Evolutionary conservation across 139 green algal species (phyloP), one percentile per base, ranked within the genome.

Genomic region (Picochlorum costavermella): DNA sequence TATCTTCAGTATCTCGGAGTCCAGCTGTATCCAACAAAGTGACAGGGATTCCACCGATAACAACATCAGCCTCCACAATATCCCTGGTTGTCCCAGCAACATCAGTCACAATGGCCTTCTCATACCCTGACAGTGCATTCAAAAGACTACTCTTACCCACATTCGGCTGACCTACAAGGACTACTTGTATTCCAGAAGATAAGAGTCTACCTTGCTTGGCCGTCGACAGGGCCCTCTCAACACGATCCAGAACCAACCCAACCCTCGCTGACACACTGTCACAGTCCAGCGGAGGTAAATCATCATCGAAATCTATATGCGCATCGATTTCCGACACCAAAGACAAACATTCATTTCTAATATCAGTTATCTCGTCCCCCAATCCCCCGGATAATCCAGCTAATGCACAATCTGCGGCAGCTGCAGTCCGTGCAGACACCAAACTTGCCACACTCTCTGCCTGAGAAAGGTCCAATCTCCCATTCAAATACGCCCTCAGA

Each of bases 121-220:
- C 81, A 4, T 59, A 89, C 44, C 80, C 63, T 36, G 72, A 91
- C 80, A 87, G 90, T 4, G 79, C 76, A 56, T 98, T 98, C 4
- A 98, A 82, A 63, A 98, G 74, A 63, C 79, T 90, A 50, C 77
- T 91, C 76, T 98, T 98, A 60, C 92, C 92, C n/a, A 96, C 92
- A 61, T 98, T 98, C 20, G 92, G 92, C 1, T 86, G 81, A 0
- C 92, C 92, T 31, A 96, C 83, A 59, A 97, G 85, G n/a, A 87
- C 91, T 16, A 95, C 82, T 71, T 85, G 83, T 60, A 95, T 65
- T 1, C 89, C 89, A 8, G 72, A 40, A 0, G 75, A 70, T 61
- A 96, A 77, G 33, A 95, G 66, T 44, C 68, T 77, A 31, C 89
- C 88, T 49, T 76, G 56, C 46, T 72, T 61, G 3, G 77, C 72